Base-by-base conservation (phyloP, 2,329 filamentous ascomycete species). In the Cadophora sp. region DNA sequence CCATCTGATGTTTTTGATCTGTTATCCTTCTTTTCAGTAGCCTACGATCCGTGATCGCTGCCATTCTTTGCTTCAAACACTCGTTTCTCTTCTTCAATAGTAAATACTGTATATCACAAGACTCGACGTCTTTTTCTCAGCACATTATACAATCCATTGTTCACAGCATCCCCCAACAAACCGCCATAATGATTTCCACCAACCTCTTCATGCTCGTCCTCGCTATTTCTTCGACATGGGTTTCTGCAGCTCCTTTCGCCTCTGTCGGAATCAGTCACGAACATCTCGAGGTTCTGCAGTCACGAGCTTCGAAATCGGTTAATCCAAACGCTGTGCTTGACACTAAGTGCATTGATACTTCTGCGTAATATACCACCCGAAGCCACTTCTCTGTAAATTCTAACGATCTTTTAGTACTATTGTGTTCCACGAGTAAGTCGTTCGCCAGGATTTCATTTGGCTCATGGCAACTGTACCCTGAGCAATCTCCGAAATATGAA, bases 261-360 rank as follows among this genome's bases (percentile, higher is more conserved):
- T 77, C 24, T 78, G 80, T n/a, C 74, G 76, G n/a, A 34, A 55
- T 67, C 40, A 67, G 43, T 37, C 79, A 80, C 65, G 79, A 82
- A 60, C 80, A 85, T 71, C 78, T 83, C 64, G 81, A 85, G 73
- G 80, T 83, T 68, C 78, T 84, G 31, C 75, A 76, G 34, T 75
- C 83, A 67, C 79, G 82, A 27, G 78, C 80, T 50, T 76, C 78
- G 29, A 80, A 75, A 1, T 72, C 75, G 6, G 74, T 83, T 50
- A 81, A 83, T 74, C 79, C 80, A 26, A 75, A 78, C n/a, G 79
- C 81, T 0, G 79, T 83, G 43, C 77, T 75, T 3, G 79, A 79
- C 46, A 78, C 81, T 31, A 77, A 72, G 22, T 85, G 83, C 71
- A 76, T 81, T 56, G 79, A 85, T 69, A 73, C 77, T 16, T 79